phyloP scores from a whole-genome alignment of 1,284 basidiomycete genomes.

The Xerocomus minutiporus region DNA sequence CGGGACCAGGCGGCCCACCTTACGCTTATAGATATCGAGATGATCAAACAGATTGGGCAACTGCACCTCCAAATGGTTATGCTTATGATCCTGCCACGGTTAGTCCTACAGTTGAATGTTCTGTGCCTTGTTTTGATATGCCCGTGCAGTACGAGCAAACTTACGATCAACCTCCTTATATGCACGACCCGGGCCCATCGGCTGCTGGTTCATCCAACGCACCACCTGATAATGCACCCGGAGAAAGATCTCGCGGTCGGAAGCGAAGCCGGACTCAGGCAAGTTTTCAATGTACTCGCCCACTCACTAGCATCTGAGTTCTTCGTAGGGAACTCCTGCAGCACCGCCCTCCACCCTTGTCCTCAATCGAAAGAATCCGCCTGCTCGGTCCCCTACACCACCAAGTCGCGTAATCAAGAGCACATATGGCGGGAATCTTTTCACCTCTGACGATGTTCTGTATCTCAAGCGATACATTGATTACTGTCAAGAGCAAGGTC shows the following conservation, averaged over 20 bases:
- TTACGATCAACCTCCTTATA: conserved; percentile 45
- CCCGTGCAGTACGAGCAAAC: conserved; percentile 37
- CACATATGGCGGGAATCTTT: conserved; percentile 78
- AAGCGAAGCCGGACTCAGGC: conserved; percentile 61
- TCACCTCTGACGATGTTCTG: conserved; percentile 71
- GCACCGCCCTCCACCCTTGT: conserved; percentile 62
- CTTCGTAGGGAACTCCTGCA: conserved; percentile 48
- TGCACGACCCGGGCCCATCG: conserved; percentile 48
- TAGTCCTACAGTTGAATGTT: conserved; percentile 17
- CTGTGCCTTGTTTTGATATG: conserved; percentile 6
- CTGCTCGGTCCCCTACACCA: conserved; percentile 74
- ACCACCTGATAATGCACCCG: conserved; percentile 19
- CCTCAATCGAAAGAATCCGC: conserved; percentile 54
- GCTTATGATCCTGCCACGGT: conserved; percentile 49
- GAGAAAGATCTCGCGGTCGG: conserved; percentile 51
- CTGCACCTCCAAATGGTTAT: conserved; percentile 44
- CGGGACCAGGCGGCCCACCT: conserved; percentile 35
- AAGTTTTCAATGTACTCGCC: conserved; percentile 9
- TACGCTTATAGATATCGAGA: conserved; percentile 60
- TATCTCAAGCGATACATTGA: conserved; percentile 82
- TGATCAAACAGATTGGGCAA: conserved; percentile 49
- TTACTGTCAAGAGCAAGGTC: conserved; percentile 77
- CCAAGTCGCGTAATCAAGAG: conserved; percentile 78
- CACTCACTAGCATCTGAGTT: conserved; percentile 7
- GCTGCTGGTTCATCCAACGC: conserved; percentile 30